phyloP scores from a whole-genome alignment of 2,329 filamentous ascomycete genomes.

The Macrophomina tecta region DNA sequence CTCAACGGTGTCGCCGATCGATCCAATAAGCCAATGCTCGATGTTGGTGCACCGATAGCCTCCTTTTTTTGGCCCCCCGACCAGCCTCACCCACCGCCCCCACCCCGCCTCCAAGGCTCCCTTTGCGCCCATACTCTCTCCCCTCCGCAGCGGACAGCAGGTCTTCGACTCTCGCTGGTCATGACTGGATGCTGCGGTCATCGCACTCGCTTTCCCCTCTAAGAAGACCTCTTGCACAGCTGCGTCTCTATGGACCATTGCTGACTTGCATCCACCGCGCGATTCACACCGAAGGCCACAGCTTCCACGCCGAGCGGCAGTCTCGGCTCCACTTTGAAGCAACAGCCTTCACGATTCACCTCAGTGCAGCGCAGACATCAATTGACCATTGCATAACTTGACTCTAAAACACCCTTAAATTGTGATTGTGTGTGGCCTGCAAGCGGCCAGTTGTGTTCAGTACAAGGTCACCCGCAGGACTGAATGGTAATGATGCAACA shows the following conservation, averaged over 20 bases:
- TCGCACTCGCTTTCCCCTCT: neutral
- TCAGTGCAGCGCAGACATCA: neutral
- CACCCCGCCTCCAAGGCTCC: too few species aligned
- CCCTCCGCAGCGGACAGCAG: neutral
- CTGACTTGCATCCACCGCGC: neutral
- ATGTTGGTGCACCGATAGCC: neutral
- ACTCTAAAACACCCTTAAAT: neutral
- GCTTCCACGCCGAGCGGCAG: neutral
- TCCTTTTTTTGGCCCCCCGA: neutral
- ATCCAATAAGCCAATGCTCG: neutral
- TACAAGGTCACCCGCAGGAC: neutral
- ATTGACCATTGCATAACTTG: neutral
- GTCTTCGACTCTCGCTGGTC: neutral
- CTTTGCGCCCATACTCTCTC: too few species aligned
- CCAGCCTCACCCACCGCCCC: neutral
- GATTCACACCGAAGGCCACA: neutral
- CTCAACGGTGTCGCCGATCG: neutral
- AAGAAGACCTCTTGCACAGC: neutral
- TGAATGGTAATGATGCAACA: neutral
- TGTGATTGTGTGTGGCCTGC: neutral
- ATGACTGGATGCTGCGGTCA: neutral
- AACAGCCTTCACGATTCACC: neutral
- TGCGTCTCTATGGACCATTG: neutral
- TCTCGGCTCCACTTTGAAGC: neutral
- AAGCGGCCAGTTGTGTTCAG: neutral